Conservation (phyloP, 2,329 filamentous ascomycete species). For the Paracorniculantispora psalliotae region DNA sequence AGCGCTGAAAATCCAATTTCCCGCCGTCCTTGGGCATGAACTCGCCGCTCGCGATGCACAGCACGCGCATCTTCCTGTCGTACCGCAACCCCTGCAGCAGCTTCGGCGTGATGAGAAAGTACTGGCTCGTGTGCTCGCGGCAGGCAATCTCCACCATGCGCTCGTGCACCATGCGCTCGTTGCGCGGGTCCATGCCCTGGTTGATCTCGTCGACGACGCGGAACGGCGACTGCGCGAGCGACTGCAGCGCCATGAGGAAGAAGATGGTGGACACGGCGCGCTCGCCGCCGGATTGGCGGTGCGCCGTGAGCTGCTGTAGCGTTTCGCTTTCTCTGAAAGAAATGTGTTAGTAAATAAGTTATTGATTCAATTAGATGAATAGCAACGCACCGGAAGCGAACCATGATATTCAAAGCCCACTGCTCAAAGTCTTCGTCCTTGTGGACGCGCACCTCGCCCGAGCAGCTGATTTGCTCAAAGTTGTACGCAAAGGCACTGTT, state of each 20-base stretch:
- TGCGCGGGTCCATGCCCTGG: conserved; percentile 97
- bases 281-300: conserved; percentile 94
- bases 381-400: conserved; percentile 76
- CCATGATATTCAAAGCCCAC: conserved; percentile 90
- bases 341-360: conserved; percentile 13
- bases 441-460: conserved; percentile 80
- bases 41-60: conserved; percentile 91
- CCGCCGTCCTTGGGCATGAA: conserved; percentile 53
- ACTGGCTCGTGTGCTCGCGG: conserved; percentile 71
- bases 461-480: conserved; percentile 90
- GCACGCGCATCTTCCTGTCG: conserved; percentile 83
- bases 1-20: conserved; percentile 45
- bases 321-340: conserved; percentile 65
- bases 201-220: conserved; percentile 99
- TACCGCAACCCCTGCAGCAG: conserved; percentile 81
- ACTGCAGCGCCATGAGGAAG: conserved; percentile 96
- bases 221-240: conserved; percentile 89
- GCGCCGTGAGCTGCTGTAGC: conserved; percentile 79
- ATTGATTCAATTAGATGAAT: no score
- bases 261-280: conserved; percentile 96
- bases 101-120: conserved; percentile 98
- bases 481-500: conserved; percentile 89
- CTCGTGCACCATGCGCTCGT: conserved; percentile 96
- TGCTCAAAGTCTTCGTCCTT: conserved; percentile 92
- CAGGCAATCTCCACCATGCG: conserved; percentile 98